Conservation (phyloP, 768 basidiomycete species). For the Scleroderma citrinum region DNA sequence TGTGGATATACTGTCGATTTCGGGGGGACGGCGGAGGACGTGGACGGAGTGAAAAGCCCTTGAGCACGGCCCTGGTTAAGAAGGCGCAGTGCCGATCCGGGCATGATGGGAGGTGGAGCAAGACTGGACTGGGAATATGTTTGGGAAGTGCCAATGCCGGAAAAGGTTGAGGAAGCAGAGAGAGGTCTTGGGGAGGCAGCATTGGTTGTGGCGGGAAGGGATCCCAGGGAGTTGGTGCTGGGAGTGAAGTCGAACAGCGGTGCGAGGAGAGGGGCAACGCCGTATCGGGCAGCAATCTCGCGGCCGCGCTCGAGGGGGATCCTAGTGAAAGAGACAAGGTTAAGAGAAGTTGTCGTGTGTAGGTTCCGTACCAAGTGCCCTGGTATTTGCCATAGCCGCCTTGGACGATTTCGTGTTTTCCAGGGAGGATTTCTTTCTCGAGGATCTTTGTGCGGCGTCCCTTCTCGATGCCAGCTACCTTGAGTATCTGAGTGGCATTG, state of each 20-base stretch:
- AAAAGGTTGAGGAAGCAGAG: conserved; percentile 65
- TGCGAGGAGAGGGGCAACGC: conserved; percentile 79
- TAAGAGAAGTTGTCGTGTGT: conserved; percentile 3
- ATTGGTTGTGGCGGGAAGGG: conserved; percentile 50
- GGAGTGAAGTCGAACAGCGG: conserved; percentile 94
- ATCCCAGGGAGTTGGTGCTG: conserved; percentile 59
- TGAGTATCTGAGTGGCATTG: conserved; percentile 98
- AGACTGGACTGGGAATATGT: conserved; percentile 51
- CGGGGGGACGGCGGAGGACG: conserved; percentile 47
- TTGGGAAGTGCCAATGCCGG: conserved; percentile 37
- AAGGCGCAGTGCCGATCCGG: conserved; percentile 77
- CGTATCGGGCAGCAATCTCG: conserved; percentile 88
- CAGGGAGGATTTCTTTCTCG: conserved; percentile 94
- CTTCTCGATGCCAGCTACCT: conserved; percentile 98
- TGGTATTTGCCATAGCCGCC: conserved; percentile 99
- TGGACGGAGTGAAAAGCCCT: conserved; percentile 81
- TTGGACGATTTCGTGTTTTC: conserved; percentile 96
- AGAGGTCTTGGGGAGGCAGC: conserved; percentile 55
- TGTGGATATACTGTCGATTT: conserved; percentile 51
- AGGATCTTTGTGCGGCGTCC: conserved; percentile 93
- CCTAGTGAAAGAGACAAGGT: conserved; percentile 41
- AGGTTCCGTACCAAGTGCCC: conserved; percentile 80
- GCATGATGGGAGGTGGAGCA: conserved; percentile 81
- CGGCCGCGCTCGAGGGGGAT: conserved; percentile 93
- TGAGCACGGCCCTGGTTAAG: conserved; percentile 83